Evolutionary conservation across 2,329 filamentous ascomycete genomes (phyloP).

Genomic region (Berkeleyomyces rouxiae): DNA sequence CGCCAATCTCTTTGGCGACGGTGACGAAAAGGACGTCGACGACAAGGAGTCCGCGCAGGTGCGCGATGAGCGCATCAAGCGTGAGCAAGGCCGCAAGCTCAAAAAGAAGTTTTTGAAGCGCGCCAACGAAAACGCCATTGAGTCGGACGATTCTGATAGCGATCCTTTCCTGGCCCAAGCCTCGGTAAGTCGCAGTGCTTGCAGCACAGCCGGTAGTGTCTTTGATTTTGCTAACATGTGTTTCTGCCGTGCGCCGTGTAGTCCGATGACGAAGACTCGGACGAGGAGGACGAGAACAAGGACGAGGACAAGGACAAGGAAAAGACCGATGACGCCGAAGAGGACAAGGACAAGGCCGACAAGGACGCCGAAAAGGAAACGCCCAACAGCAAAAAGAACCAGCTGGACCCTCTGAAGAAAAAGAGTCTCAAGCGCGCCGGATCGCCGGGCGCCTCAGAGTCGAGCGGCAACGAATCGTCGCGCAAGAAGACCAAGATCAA

Average conservation of each 20-base stretch:
- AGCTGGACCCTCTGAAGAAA: constrained; percentile 33
- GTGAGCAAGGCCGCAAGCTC: constrained; percentile 57
- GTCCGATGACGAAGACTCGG: constrained; percentile 20
- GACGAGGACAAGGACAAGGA: constrained; percentile 37
- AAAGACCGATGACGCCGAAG: constrained; percentile 34
- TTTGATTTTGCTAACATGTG: neutral
- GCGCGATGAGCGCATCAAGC: constrained; percentile 51
- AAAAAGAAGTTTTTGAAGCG: constrained; percentile 69
- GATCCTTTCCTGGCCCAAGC: constrained; percentile 23
- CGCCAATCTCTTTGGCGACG: constrained; percentile 65
- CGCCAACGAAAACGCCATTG: constrained; percentile 77
- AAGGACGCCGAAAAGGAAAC: constrained; percentile 45
- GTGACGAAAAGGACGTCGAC: constrained; percentile 54
- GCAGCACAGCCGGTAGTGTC: neutral
- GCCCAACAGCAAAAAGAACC: constrained; percentile 30
- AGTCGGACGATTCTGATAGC: constrained; percentile 43
- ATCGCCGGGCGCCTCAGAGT: constrained; percentile 76
- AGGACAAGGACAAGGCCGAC: constrained; percentile 35
- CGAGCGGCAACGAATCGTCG: constrained; percentile 76
- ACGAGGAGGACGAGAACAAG: constrained; percentile 23
- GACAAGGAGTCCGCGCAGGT: constrained; percentile 54
- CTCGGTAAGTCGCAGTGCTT: constrained; percentile 18
- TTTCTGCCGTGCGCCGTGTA: neutral
- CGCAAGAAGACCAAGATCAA: constrained; percentile 63
- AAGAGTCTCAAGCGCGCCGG: constrained; percentile 66